These are phyloP conservation scores for Salvia splendens DNA, from an alignment of 257 asterid genomes.

Conservation along the genomic window DNA sequence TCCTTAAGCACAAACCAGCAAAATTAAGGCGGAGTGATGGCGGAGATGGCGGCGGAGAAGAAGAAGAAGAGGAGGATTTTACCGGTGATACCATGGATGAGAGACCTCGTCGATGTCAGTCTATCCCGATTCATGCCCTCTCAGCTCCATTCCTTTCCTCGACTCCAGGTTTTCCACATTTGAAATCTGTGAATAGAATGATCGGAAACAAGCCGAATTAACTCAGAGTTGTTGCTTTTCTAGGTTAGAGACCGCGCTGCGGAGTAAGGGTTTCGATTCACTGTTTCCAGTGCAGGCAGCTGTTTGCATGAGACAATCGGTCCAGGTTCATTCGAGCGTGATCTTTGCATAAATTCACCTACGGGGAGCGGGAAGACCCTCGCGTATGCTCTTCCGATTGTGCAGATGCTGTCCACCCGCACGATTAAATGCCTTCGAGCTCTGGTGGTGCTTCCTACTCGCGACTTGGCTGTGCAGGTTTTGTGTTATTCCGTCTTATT, in stretches of 20 bases:
- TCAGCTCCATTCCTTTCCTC: constrained; percentile 56
- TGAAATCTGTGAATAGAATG: background rate
- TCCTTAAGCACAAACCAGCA: background rate
- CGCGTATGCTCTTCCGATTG: constrained; percentile 85
- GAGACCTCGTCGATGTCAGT: constrained; percentile 67
- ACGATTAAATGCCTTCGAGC: constrained; percentile 78
- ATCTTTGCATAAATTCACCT: constrained; percentile 83
- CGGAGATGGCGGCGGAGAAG: constrained; percentile 28
- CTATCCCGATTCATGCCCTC: constrained; percentile 48
- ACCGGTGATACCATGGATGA: constrained; percentile 88
- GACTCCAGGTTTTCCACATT: constrained; percentile 54
- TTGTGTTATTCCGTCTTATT: background rate
- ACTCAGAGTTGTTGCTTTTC: constrained; percentile 14
- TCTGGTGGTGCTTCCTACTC: constrained; percentile 90
- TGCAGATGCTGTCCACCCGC: constrained; percentile 71
- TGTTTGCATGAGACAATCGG: constrained; percentile 90
- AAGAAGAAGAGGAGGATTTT: constrained; percentile 42
- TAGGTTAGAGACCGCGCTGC: constrained; percentile 70
- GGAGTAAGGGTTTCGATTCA: constrained; percentile 60
- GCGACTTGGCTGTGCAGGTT: constrained; percentile 93
- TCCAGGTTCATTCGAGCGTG: constrained; percentile 82
- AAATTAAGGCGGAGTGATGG: background rate
- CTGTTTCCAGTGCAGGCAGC: constrained; percentile 88
- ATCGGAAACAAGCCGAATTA: background rate
- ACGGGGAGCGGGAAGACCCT: constrained; percentile 96